Evolutionary conservation across 352 stramenopile genomes (phyloP), one percentile per base, ranked within the genome.

Genomic region (Thalassiosira exigua): DNA sequence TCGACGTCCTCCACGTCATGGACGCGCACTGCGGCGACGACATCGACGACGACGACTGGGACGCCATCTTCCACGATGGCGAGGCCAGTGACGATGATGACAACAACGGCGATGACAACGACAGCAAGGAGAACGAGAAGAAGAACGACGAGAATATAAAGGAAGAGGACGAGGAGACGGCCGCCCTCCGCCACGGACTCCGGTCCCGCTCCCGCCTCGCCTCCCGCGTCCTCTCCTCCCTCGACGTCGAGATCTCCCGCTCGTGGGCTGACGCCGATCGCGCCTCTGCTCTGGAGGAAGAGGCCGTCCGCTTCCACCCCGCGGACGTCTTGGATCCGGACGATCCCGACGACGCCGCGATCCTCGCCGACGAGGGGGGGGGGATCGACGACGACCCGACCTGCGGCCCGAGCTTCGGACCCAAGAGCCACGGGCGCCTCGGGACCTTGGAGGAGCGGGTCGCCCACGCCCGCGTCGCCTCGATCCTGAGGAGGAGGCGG

Each of bases 181-280:
- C 69, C 36, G 7, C 36, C 36, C 52, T 91, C 54, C 2, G 68
- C 22, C 48, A 82, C 44, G 84, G 81, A 9, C 73, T 93, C 69
- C 51, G 61, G 29, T 69, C 82, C 62, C 76, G 88, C 1, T 65
- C 70, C 21, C 17, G 17, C 2, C 65, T 92, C 51, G 66, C 82
- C 21, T 22, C 81, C 54, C 46, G 62, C 22, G 33, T 91, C 9
- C 5, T 90, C 1, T 61, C 60, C 0, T 91, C 86, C 4, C 56
- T 92, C 1, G 22, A 79, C 27, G 71, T 76, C 1, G 86, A 93
- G 78, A 88, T 91, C 21, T 74, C 62, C 5, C 67, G 85, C 14
- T 39, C 42, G n/a, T 92, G 86, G 82, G 71, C 86, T 32, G 24
- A 74, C 14, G 26, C 54, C 4, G 86, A 93, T 73, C 79, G 88